phyloP scores from a whole-genome alignment of 495 filamentous ascomycete genomes.

The Neurospora sp. region DNA sequence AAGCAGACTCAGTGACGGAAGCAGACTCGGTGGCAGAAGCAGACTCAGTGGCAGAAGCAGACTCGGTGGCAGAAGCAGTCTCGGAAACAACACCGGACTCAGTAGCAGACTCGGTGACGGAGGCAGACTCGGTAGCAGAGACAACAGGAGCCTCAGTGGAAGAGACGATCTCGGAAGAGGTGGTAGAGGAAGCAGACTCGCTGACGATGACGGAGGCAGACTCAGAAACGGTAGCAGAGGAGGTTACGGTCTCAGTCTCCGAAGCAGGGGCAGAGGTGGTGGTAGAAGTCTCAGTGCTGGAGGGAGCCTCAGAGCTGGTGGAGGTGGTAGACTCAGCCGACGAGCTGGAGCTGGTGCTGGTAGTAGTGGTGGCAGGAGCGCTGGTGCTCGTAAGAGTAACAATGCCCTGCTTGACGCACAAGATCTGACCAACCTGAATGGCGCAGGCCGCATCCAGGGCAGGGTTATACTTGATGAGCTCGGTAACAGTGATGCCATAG shows the following conservation, averaged over 20 bases:
- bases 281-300: background rate
- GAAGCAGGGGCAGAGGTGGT: background rate
- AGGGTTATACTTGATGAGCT: slow-evolving; percentile 5
- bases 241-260: background rate
- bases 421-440: background rate
- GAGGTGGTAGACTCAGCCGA: background rate
- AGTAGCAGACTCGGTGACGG: background rate
- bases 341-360: background rate
- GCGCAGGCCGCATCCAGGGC: background rate
- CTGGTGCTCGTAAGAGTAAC: slow-evolving; percentile 2
- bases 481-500: slow-evolving; percentile 3
- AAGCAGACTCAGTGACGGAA: slow-evolving; percentile 1
- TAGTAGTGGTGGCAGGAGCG: slow-evolving; percentile 2
- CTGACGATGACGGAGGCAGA: background rate
- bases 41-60: background rate
- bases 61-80: background rate
- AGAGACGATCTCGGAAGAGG: background rate
- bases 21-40: background rate
- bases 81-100: too few relatives aligned
- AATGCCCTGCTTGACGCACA: slow-evolving; percentile 7
- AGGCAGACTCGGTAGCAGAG: background rate
- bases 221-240: background rate
- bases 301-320: background rate
- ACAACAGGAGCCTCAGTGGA: slow-evolving; percentile 2
- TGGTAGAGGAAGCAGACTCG: background rate